A percentile compares a stretch with the other conserved stretches of the same genome.
Evolutionary conservation across 768 basidiomycete genomes (phyloP).

Genomic region (Gyrodon lividus): DNA sequence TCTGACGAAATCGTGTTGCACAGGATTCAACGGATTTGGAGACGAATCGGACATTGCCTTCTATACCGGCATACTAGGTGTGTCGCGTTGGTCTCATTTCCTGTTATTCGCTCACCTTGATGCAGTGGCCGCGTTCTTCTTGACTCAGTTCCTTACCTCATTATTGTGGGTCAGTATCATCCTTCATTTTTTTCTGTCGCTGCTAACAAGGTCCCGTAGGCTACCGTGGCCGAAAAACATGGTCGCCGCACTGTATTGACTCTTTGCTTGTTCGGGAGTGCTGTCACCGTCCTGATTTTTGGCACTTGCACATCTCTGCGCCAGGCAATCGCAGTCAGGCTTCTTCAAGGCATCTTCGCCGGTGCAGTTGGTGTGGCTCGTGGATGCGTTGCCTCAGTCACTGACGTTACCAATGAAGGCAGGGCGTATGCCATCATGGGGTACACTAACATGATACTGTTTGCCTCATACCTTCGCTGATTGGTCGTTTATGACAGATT

Average conservation of each 20-base stretch:
- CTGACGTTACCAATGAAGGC: constrained; percentile 90
- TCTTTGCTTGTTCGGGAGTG: constrained; percentile 82
- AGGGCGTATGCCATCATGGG: constrained; percentile 94
- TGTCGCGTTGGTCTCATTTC: constrained; percentile 20
- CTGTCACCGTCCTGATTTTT: constrained; percentile 73
- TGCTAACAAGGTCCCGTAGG: constrained; percentile 40
- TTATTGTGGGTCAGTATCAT: constrained; percentile 73
- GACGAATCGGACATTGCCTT: constrained; percentile 87
- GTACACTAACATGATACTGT: constrained; percentile 31
- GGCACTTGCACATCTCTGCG: constrained; percentile 73
- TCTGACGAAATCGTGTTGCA: constrained; percentile 3
- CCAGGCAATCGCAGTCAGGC: constrained; percentile 81
- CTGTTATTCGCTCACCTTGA: constrained; percentile 9
- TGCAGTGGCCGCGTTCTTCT: constrained; percentile 80
- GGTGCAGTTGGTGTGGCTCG: constrained; percentile 95
- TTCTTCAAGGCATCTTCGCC: constrained; percentile 89
- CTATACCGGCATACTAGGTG: constrained; percentile 84
- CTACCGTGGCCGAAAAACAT: constrained; percentile 91
- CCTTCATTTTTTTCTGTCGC: constrained; percentile 11
- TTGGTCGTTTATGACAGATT: constrained; percentile 48
- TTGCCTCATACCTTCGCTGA: constrained; percentile 4
- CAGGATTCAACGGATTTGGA: constrained; percentile 67
- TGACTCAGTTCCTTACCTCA: constrained; percentile 95
- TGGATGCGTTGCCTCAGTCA: constrained; percentile 81
- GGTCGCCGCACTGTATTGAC: constrained; percentile 83